Evolutionary conservation across 2,329 filamentous ascomycete species (phyloP), one percentile per base, ranked within the genome.

Genomic region (Didymellaceae sp.): DNA sequence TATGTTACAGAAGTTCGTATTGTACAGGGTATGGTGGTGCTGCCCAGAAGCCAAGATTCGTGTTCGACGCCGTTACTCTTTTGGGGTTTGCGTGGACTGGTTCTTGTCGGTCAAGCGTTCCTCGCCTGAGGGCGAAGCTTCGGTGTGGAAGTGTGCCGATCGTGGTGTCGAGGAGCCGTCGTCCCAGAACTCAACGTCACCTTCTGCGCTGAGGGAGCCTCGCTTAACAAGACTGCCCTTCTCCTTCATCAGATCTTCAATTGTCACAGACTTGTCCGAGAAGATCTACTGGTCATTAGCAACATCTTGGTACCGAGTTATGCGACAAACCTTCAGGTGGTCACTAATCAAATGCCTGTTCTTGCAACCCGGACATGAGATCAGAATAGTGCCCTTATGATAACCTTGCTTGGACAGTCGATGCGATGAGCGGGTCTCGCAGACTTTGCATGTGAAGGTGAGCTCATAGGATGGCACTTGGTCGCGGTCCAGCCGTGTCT

Each of bases 401-500:
- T 99, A 99, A 24, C 91, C 94, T 70, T 97, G 94, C 74, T 97
- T 97, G 22, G 90, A 91, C 63, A 99, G 80, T 41, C 83, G 83
- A 76, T 99, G 95, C 10, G 86, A 82, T n/a, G 90, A 95, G 50
- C 92, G 87, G 26, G 83, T 78, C 35, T 81, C 79, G 76, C 94
- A 99, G 24, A 90, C 90, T 52, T 89, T 86, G 82, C 94, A 99
- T 61, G 94, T 99, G 73, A 99, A 97, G 40, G 86, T 89, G 58
- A 99, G 81, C 62, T 91, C 82, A 76, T 97, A 99, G 49, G 89
- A 85, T 1, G 90, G 90, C 26, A 77, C 72, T 48, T 77, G 70
- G 55, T 70, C 59, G 52, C 67, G 70, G 28, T 69, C 67, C 16
- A 71, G 63, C 18, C 68, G 64, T n/a, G 73, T 72, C 57, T 65